Evolutionary conservation across 805 yeast species (phyloP).

Genomic region (Metschnikowia lochheadii): DNA sequence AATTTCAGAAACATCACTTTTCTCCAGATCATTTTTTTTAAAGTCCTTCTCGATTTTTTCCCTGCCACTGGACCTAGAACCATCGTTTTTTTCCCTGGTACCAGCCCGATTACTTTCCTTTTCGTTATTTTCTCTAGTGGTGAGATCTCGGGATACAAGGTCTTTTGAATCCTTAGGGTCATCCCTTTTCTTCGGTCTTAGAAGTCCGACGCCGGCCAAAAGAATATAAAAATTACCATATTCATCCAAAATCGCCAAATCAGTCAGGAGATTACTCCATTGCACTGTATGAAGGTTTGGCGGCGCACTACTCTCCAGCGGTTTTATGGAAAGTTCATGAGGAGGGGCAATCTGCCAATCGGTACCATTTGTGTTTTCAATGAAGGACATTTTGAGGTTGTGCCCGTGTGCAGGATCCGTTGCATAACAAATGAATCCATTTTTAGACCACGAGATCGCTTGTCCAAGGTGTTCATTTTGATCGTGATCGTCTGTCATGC

Average conservation of each 20-base stretch:
- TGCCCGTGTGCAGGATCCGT: conserved; percentile 29
- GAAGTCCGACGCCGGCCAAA: conserved; percentile 39
- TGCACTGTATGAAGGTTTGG: conserved; percentile 45
- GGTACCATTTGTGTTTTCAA: conserved; percentile 72
- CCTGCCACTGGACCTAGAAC: too few relatives aligned
- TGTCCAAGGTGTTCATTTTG: not conserved
- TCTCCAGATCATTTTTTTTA: not conserved
- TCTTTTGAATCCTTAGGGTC: not conserved
- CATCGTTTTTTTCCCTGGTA: not conserved
- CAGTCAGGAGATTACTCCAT: conserved; percentile 80
- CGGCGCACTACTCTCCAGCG: conserved; percentile 19
- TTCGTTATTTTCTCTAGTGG: not conserved
- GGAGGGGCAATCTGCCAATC: conserved; percentile 74
- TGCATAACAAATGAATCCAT: conserved; percentile 77
- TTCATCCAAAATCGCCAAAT: conserved; percentile 74
- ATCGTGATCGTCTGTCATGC: not conserved
- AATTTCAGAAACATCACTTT: too few relatives aligned
- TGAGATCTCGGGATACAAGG: too few relatives aligned
- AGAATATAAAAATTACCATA: conserved; percentile 53
- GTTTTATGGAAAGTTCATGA: conserved; percentile 30
- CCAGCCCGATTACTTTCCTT: not conserved
- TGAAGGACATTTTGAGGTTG: conserved; percentile 54
- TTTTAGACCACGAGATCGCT: conserved; percentile 70
- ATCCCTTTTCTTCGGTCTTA: conserved; percentile 11
- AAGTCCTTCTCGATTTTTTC: not conserved